Conservation (phyloP, 768 basidiomycete species). For the Pisolithus orientalis region DNA sequence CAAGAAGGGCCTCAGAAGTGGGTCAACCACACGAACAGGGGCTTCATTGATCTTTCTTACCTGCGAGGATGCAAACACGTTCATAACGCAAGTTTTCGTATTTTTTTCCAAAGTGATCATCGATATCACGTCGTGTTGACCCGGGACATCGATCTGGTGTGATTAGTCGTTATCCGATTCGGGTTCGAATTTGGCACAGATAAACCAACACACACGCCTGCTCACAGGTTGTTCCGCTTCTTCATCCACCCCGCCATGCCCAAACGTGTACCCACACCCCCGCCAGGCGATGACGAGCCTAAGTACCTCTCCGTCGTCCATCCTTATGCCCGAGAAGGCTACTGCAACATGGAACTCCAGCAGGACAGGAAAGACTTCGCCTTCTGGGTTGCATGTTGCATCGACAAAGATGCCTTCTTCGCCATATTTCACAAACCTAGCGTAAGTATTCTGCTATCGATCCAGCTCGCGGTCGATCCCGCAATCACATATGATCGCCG, state of each 20-base stretch:
- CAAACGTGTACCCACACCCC: conserved; percentile 37
- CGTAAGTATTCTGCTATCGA: conserved; percentile 24
- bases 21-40: too few relatives aligned
- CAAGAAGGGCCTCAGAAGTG: too few relatives aligned
- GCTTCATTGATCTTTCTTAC: too few relatives aligned
- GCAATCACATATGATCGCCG: neutral
- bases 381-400: conserved; percentile 38
- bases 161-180: too few relatives aligned
- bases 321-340: conserved; percentile 34
- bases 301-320: conserved; percentile 38
- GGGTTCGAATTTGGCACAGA: too few relatives aligned
- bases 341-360: conserved; percentile 35
- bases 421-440: conserved; percentile 40
- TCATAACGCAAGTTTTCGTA: too few relatives aligned
- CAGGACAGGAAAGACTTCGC: conserved; percentile 34
- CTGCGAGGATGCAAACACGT: too few relatives aligned
- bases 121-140: too few relatives aligned
- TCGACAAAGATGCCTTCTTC: conserved; percentile 28
- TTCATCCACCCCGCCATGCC: conserved; percentile 27
- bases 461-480: neutral
- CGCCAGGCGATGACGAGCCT: conserved; percentile 39
- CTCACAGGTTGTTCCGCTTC: neutral
- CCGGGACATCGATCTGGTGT: too few relatives aligned
- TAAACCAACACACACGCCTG: neutral
- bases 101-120: too few relatives aligned